Conservation (phyloP, 371 early-diverging fungal species). For the Parasitella parasitica region DNA sequence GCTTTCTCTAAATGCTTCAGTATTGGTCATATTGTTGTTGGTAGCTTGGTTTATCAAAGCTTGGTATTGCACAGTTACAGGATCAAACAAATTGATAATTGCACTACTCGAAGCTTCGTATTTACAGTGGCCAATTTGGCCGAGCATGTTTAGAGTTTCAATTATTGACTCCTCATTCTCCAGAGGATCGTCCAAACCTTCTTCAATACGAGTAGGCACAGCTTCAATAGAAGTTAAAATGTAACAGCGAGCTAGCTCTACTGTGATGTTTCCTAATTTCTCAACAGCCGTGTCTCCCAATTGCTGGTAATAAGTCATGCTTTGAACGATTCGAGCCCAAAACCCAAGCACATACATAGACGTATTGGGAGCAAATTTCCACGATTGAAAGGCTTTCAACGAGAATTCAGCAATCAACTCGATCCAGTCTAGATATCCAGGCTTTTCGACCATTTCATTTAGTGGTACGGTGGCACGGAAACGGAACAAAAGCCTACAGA, state of each 20-base stretch:
- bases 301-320: slow-evolving; percentile 57
- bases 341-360: slow-evolving; percentile 78
- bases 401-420: slow-evolving; percentile 74
- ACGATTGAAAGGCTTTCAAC: slow-evolving; percentile 68
- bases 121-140: slow-evolving; percentile 73
- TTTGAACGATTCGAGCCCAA: slow-evolving; percentile 79
- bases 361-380: slow-evolving; percentile 68
- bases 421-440: slow-evolving; percentile 74
- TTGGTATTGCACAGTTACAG: slow-evolving; percentile 68
- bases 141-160: slow-evolving; percentile 71
- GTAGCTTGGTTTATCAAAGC: slow-evolving; percentile 20
- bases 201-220: slow-evolving; percentile 58
- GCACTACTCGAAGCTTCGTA: slow-evolving; percentile 66
- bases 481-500: slow-evolving; percentile 80
- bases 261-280: slow-evolving; percentile 42
- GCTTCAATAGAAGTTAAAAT: slow-evolving; percentile 58
- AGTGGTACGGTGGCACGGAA: slow-evolving; percentile 81
- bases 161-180: slow-evolving; percentile 75
- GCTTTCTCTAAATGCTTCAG: slow-evolving; percentile 43
- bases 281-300: slow-evolving; percentile 40
- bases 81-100: slow-evolving; percentile 62
- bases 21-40: slow-evolving; percentile 4
- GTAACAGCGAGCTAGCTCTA: slow-evolving; percentile 52
- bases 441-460: slow-evolving; percentile 71
- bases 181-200: slow-evolving; percentile 67